Evolutionary conservation across 179 eudicot species (phyloP).

Genomic region (Pouteria campechiana): DNA sequence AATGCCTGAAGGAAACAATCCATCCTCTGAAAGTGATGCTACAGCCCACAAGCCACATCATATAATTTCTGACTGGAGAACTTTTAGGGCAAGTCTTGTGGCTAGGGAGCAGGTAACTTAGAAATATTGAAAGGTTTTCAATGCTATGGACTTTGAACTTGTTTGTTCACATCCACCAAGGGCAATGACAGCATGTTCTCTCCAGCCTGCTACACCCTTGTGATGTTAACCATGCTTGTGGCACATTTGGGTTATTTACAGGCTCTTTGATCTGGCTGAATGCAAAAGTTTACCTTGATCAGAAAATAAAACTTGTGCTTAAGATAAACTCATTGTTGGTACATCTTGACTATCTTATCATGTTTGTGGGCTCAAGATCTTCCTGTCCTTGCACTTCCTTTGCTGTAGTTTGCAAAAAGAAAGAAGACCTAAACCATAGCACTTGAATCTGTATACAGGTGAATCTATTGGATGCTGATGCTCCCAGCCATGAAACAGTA

Average conservation of each 20-base stretch:
- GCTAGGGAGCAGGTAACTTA: conserved; percentile 71
- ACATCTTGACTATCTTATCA: not conserved
- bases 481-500: conserved; percentile 21
- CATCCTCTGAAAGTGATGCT: conserved; percentile 38
- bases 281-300: too few relatives aligned
- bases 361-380: not conserved
- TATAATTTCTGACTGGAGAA: conserved; percentile 77
- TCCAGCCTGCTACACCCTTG: not conserved
- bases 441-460: conserved; percentile 25
- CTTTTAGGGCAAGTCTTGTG: conserved; percentile 73
- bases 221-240: not conserved
- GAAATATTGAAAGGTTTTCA: too few relatives aligned
- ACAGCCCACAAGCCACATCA: conserved; percentile 39
- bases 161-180: not conserved
- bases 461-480: conserved; percentile 27
- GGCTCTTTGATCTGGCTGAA: too few relatives aligned
- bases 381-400: not conserved
- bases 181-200: not conserved
- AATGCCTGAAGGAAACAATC: conserved; percentile 48
- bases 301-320: too few relatives aligned
- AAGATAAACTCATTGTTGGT: not conserved
- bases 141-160: not conserved
- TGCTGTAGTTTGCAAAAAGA: too few relatives aligned
- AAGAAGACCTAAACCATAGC: not conserved
- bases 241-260: too few relatives aligned